A percentile compares a stretch with the other conserved stretches of the same genome.
Evolutionary conservation across 2,329 filamentous ascomycete genomes (phyloP).

Genomic region (Parastagonospora avenae): DNA sequence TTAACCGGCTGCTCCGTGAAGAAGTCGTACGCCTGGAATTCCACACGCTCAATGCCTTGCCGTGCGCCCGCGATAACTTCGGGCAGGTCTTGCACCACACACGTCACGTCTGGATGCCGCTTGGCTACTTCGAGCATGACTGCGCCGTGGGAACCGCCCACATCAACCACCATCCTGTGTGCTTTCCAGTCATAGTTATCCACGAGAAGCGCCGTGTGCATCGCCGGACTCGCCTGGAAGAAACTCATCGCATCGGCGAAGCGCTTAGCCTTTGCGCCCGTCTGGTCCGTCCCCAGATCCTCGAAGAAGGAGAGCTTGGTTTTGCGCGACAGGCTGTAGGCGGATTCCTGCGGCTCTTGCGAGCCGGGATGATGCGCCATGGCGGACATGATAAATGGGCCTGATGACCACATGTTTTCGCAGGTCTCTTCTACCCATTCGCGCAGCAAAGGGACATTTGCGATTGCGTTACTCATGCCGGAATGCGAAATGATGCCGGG

Average conservation of each 20-base stretch:
- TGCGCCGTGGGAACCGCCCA: slow-evolving; percentile 23
- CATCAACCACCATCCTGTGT: slow-evolving; percentile 23
- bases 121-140: slow-evolving; percentile 18
- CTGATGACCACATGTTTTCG: slow-evolving; percentile 4
- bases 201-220: slow-evolving; percentile 6
- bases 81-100: slow-evolving; percentile 24
- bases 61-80: slow-evolving; percentile 16
- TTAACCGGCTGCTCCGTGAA: slow-evolving; percentile 24
- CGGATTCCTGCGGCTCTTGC: slow-evolving; percentile 2
- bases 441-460: neutral
- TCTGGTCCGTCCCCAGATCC: slow-evolving; percentile 5
- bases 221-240: slow-evolving; percentile 4
- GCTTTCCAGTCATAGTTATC: slow-evolving; percentile 17
- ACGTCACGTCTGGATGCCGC: slow-evolving; percentile 11
- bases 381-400: slow-evolving; percentile 1
- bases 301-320: slow-evolving; percentile 15
- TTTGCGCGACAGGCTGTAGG: slow-evolving; percentile 14
- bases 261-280: slow-evolving; percentile 2
- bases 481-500: neutral
- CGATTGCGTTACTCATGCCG: neutral
- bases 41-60: slow-evolving; percentile 7
- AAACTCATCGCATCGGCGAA: slow-evolving; percentile 18
- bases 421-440: slow-evolving; percentile 1
- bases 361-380: slow-evolving; percentile 8
- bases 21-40: slow-evolving; percentile 25